Percentiles rank a stretch among this genome's conserved stretches.
Evolutionary conservation across 2,329 filamentous ascomycete species (phyloP).

Genomic region (Fusarium sp.): DNA sequence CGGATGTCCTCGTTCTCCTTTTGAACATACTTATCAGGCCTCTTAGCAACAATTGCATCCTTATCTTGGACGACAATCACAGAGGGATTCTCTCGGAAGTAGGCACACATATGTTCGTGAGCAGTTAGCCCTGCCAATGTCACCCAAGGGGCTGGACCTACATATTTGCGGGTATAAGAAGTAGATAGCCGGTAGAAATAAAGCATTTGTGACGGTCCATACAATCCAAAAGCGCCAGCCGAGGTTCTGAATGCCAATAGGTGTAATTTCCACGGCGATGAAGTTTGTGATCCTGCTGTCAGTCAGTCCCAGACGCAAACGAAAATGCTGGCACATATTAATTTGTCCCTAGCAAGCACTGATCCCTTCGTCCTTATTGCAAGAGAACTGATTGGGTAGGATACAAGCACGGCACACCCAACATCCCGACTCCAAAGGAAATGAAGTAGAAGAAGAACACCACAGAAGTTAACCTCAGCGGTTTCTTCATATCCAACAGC

Average conservation of each 20-base stretch:
- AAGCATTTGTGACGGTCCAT: conserved; percentile 58
- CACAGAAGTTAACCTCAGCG: background rate
- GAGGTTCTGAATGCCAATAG: conserved; percentile 52
- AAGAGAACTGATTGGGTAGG: conserved; percentile 42
- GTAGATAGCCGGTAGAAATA: conserved; percentile 58
- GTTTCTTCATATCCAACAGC: conserved; percentile 8
- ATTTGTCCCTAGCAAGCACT: conserved; percentile 28
- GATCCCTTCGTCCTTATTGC: conserved; percentile 45
- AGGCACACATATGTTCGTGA: conserved; percentile 44
- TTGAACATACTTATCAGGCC: conserved; percentile 13
- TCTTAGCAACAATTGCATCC: conserved; percentile 54
- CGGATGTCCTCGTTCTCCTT: conserved; percentile 15
- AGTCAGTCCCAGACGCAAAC: background rate
- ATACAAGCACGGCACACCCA: conserved; percentile 43
- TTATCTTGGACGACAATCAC: conserved; percentile 59
- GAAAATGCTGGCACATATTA: background rate
- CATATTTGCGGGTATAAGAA: conserved; percentile 59
- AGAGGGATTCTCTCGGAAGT: conserved; percentile 49
- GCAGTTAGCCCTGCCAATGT: background rate
- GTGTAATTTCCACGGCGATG: conserved; percentile 49
- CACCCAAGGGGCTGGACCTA: background rate
- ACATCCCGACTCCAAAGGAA: conserved; percentile 25
- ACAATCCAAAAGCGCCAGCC: conserved; percentile 63
- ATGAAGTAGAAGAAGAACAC: conserved; percentile 32
- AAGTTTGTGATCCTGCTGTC: conserved; percentile 37